Base-by-base conservation (phyloP, 805 yeast species). In the Clavispora vitiphila region DNA sequence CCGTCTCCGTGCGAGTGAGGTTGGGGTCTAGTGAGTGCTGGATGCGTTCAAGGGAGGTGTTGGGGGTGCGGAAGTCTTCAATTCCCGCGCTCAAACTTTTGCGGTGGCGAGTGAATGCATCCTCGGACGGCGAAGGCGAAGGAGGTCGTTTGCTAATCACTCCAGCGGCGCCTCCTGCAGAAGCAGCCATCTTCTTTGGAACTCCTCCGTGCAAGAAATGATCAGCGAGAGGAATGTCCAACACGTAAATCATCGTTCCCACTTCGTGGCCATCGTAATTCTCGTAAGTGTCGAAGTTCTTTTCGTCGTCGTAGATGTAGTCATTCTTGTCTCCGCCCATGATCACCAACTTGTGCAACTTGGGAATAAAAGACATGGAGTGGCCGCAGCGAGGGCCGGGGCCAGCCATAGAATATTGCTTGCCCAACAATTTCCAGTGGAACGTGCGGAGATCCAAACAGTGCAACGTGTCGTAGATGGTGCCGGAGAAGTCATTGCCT, bases 311-410 rank as follows among this genome's bases (percentile, higher is more conserved):
- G 21, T 67, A 57, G 35, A 82, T 80, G 54, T 77, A 81, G 56
- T 86, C 91, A 48, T 78, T 76, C 50, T 80, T 76, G 61, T 88
- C 96, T 44, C 99, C 98, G 34, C 99, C 99, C 86, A 95, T 82
- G 12, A 91, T 77, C 10, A 90, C 58, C 26, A 91, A 56, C 62
- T 82, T 86, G 55, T 86, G 78, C 46, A 77, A 78, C 20, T 72
- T 76, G 37, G 82, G 69, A 42, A 85, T 61, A 40, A 78, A 82
- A 1, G 97, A 81, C 64, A 91, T 67, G 7, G 96, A 80, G 63
- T 93, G 99, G 8, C 98, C 98, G 47, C 91, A 86, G 53, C 97
- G 78, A 11, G 93, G 80, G 35, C 90, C 86, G 1, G 96, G 95
- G 10, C 73, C 71, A 29, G 73, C 69, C 32, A 68, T 67, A 3